phyloP scores from a whole-genome alignment of 257 asterid species.

The Penstemon eatonii region DNA sequence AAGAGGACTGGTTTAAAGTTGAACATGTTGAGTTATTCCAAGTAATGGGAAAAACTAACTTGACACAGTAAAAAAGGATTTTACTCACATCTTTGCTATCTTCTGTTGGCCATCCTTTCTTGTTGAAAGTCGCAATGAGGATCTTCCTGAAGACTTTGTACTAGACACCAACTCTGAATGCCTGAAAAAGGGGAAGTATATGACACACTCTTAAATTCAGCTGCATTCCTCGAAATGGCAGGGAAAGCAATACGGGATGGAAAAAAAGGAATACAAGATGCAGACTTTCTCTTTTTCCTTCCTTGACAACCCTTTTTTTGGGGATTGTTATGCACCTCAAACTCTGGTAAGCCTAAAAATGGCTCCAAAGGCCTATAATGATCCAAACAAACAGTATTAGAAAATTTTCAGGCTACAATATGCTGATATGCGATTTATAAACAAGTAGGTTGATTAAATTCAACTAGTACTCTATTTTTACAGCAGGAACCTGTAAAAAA shows the following conservation, averaged over 20 bases:
- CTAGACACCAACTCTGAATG: slow-evolving; percentile 43
- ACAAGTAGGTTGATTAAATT: too few relatives aligned
- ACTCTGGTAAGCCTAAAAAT: slow-evolving; percentile 42
- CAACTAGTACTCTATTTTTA: too few relatives aligned
- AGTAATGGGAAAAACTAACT: slow-evolving; percentile 22
- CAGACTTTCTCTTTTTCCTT: slow-evolving; percentile 81
- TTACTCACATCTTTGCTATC: slow-evolving; percentile 49
- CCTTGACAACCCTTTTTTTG: slow-evolving; percentile 54
- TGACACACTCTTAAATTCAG: slow-evolving; percentile 11
- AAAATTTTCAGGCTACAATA: too few relatives aligned
- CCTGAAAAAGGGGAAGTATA: slow-evolving; percentile 44
- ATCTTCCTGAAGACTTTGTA: slow-evolving; percentile 37
- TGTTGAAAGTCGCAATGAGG: slow-evolving; percentile 41
- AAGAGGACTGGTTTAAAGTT: slow-evolving; percentile 19
- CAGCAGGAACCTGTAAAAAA: too few relatives aligned
- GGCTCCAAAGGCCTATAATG: slow-evolving; percentile 62
- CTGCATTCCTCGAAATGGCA: neutral
- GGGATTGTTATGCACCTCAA: slow-evolving; percentile 40
- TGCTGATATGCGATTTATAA: too few relatives aligned
- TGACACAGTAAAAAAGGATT: neutral
- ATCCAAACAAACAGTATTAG: slow-evolving; percentile 9
- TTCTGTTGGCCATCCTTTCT: slow-evolving; percentile 48
- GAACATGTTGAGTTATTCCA: neutral
- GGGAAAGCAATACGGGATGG: slow-evolving; percentile 23
- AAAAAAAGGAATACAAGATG: slow-evolving; percentile 29